Base-by-base conservation (phyloP, 2,329 filamentous ascomycete genomes). In the Graphilbum sp. region DNA sequence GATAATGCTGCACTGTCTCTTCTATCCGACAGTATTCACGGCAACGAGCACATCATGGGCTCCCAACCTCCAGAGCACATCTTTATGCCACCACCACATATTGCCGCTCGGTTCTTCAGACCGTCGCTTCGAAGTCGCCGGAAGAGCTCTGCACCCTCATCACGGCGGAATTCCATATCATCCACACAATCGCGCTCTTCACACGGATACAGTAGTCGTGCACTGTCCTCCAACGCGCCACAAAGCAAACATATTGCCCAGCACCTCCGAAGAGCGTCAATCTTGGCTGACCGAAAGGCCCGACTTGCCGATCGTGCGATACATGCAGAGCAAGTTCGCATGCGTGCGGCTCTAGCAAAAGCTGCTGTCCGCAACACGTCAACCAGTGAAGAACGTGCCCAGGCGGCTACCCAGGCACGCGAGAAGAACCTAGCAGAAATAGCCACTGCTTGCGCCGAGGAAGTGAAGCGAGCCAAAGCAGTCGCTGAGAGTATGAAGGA, bases 341-440 rank as follows among this genome's bases (percentile, higher is more conserved):
- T 85, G 43, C 70, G 81, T 27, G 82, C 82, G 32, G 81, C 81
- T 10, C 56, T 81, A 41, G 79, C 75, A 42, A 86, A 85, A 57
- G 75, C 80, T 3, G 67, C 74, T 7, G 71, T 75, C 2, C 64
- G 69, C 17, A 73, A 78, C 46, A 72, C 62, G 24, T 73, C 70
- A 3, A 67, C 75, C 39, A 81, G 76, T 33, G 82, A 88, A 53
- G 81, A 87, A 55, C 68, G 79, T 36, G 80, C 82, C 4, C 59
- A 86, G 41, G 83, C 83, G 6, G 83, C 82, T 5, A 75, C 85
- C 44, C 71, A 84, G 46, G 79, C 82, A 1, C 70, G 84, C 41
- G 80, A 88, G 59, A 79, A 79, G 48, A 84, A 87, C 48, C 59
- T 90, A 16, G 82, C 80, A 9, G 82, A 87, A 54, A 86, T 88